Percentiles rank a stretch among this genome's conserved stretches.
phyloP scores from a whole-genome alignment of 495 filamentous ascomycete genomes.

The Penicillium longicatenatum region DNA sequence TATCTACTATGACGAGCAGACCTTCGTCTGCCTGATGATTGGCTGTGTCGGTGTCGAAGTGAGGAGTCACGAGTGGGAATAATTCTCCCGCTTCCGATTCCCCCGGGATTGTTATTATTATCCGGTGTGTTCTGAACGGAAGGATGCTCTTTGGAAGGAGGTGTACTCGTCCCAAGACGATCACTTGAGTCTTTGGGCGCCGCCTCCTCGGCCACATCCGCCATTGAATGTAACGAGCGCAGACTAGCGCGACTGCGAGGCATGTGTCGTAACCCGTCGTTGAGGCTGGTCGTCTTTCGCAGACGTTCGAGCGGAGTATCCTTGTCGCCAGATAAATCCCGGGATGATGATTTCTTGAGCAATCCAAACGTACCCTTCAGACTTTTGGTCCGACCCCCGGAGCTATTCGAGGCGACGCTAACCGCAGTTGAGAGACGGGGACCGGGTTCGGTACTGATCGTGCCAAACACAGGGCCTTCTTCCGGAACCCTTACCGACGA shows the following conservation, averaged over 20 bases:
- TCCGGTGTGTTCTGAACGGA: slow-evolving; percentile 34
- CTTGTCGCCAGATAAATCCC: slow-evolving; percentile 40
- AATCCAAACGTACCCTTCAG: slow-evolving; percentile 37
- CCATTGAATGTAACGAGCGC: slow-evolving; percentile 49
- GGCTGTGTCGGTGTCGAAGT: slow-evolving; percentile 54
- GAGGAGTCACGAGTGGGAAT: slow-evolving; percentile 73
- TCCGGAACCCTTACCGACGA: slow-evolving; percentile 40
- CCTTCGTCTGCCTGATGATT: slow-evolving; percentile 37
- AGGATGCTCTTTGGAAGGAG: slow-evolving; percentile 29
- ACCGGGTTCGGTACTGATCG: slow-evolving; percentile 44
- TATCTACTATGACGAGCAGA: slow-evolving; percentile 44
- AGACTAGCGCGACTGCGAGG: slow-evolving; percentile 42
- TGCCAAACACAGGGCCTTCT: slow-evolving; percentile 44
- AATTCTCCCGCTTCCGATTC: slow-evolving; percentile 49
- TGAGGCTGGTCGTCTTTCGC: slow-evolving; percentile 40
- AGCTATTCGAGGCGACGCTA: slow-evolving; percentile 46
- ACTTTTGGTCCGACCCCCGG: slow-evolving; percentile 38
- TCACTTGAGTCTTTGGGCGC: slow-evolving; percentile 26
- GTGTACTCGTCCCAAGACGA: slow-evolving; percentile 24
- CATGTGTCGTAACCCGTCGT: slow-evolving; percentile 40
- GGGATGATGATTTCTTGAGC: slow-evolving; percentile 38
- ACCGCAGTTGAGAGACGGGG: slow-evolving; percentile 40
- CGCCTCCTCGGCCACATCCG: slow-evolving; percentile 44
- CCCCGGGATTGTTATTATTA: slow-evolving; percentile 37
- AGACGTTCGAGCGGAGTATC: slow-evolving; percentile 37